Evolutionary conservation across 345 rosid genomes (phyloP).

Genomic region (Microcos paniculata): DNA sequence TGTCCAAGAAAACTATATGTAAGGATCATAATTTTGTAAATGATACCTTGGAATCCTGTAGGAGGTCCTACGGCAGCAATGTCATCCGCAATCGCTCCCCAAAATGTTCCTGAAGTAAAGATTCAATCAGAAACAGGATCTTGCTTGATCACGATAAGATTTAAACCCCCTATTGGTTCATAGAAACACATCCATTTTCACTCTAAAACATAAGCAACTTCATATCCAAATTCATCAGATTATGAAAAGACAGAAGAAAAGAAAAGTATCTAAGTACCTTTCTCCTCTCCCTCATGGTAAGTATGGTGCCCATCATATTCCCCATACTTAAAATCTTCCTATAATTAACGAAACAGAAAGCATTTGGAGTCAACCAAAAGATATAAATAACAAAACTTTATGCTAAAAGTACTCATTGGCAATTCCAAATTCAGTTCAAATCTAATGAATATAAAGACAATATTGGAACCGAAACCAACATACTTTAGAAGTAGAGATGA

Average conservation of each 20-base stretch:
- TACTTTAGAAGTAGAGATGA: background rate
- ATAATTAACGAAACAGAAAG: constrained; percentile 8
- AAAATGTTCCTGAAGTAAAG: constrained; percentile 46
- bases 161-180: background rate
- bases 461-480: background rate
- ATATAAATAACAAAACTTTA: background rate
- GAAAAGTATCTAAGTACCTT: constrained; percentile 15
- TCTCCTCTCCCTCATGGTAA: constrained; percentile 63
- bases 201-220: background rate
- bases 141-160: background rate
- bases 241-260: background rate
- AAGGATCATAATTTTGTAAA: background rate
- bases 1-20: background rate
- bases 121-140: background rate
- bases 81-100: constrained; percentile 74
- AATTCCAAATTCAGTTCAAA: background rate
- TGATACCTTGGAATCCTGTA: constrained; percentile 73
- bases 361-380: background rate
- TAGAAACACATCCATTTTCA: background rate
- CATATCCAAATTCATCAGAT: background rate
- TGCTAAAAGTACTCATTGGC: background rate
- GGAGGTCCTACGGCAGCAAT: constrained; percentile 63
- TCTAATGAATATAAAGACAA: background rate
- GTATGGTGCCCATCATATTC: constrained; percentile 85
- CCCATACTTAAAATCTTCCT: constrained; percentile 87